These are phyloP conservation scores for Erodium texanum DNA, from an alignment of 441 rosid genomes.

Conservation along the genomic window DNA sequence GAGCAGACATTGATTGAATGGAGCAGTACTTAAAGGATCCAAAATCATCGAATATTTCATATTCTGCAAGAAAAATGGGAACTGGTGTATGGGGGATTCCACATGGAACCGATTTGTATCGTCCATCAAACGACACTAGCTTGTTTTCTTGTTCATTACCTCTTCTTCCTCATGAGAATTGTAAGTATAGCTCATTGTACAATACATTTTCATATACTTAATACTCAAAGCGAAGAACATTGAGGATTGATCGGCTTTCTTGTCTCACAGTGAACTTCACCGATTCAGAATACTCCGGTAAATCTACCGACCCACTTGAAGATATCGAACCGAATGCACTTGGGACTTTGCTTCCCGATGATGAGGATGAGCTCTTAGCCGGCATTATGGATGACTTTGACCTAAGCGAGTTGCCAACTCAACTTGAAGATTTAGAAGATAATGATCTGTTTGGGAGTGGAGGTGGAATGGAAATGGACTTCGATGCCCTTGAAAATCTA, in stretches of 20 bases:
- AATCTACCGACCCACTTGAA: constrained; percentile 42
- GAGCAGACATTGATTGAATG: neutral
- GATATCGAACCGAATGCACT: constrained; percentile 40
- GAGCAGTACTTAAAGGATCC: neutral
- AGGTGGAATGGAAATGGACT: constrained; percentile 80
- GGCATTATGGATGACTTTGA: constrained; percentile 71
- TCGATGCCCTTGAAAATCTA: constrained; percentile 46
- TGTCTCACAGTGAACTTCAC: constrained; percentile 50
- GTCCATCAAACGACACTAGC: constrained; percentile 50
- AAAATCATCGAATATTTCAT: constrained; percentile 19
- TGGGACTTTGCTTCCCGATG: constrained; percentile 55
- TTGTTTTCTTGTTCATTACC: constrained; percentile 79
- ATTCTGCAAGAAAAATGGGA: constrained; percentile 20
- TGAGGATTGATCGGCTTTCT: constrained; percentile 17
- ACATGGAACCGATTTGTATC: constrained; percentile 26
- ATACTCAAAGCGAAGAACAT: neutral
- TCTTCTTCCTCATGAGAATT: constrained; percentile 53
- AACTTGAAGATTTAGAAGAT: constrained; percentile 67
- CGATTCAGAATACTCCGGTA: constrained; percentile 35
- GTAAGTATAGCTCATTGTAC: constrained; percentile 28
- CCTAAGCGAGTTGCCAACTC: constrained; percentile 49
- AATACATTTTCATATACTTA: neutral
- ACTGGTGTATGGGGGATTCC: constrained; percentile 47
- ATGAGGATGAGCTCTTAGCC: constrained; percentile 74
- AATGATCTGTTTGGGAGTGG: constrained; percentile 67